These are phyloP conservation scores for Pestalotiopsis sp. DNA, from an alignment of 2,329 filamentous ascomycete genomes.

Conservation along the genomic window DNA sequence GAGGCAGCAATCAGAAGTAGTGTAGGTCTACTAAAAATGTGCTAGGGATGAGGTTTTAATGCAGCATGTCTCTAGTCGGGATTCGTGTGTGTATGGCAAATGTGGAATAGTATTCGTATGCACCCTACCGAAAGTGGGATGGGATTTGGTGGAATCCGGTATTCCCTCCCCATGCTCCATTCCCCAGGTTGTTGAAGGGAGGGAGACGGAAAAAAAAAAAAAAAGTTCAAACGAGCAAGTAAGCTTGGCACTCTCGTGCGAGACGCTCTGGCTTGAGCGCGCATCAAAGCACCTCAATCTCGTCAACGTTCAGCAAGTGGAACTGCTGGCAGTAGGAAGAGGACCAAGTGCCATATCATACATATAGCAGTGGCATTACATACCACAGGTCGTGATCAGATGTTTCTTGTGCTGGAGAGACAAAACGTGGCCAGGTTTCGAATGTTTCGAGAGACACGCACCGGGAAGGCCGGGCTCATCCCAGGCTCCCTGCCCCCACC, in stretches of 20 bases:
- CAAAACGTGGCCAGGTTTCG: background rate
- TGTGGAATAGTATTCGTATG: background rate
- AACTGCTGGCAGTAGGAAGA: background rate
- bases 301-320: background rate
- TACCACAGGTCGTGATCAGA: background rate
- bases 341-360: background rate
- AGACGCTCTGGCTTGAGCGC: background rate
- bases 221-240: background rate
- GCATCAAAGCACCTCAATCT: background rate
- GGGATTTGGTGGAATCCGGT: constrained; percentile 13
- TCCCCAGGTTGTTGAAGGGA: background rate
- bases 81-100: background rate
- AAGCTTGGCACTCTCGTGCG: background rate
- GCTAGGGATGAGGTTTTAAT: no score
- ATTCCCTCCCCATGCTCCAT: background rate
- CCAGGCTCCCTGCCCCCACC: background rate
- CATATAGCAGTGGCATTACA: background rate
- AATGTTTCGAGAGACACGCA: background rate
- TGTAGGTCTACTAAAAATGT: no score
- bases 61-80: background rate
- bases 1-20: no score
- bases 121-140: constrained; percentile 1
- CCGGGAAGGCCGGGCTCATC: background rate
- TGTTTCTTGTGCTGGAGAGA: background rate
- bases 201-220: background rate